A percentile compares a stretch with the other conserved stretches of the same genome.
Conservation (phyloP, 1,284 basidiomycete species). For the Ganoderma multipileum region DNA sequence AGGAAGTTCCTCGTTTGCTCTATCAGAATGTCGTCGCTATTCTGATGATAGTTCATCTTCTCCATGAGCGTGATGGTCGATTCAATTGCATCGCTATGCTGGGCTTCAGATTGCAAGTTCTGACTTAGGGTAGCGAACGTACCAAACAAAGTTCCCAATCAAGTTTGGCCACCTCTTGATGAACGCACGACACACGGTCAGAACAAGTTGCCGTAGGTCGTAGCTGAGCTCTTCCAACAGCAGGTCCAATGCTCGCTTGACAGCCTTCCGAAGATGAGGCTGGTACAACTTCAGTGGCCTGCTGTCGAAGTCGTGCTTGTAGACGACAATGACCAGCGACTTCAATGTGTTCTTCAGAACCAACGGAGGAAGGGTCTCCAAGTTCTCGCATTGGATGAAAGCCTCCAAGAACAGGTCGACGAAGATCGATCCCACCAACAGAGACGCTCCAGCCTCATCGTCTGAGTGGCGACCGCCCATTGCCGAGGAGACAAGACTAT, state of each 20-base stretch:
- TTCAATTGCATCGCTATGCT: slow-evolving; percentile 53
- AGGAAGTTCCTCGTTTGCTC: slow-evolving; percentile 62
- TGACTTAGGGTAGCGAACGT: slow-evolving; percentile 33
- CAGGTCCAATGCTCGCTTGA: slow-evolving; percentile 57
- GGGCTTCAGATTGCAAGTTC: neutral
- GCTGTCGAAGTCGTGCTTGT: slow-evolving; percentile 73
- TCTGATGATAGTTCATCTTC: slow-evolving; percentile 50
- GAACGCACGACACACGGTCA: slow-evolving; percentile 66
- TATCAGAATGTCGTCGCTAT: slow-evolving; percentile 60
- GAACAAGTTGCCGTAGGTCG: slow-evolving; percentile 67
- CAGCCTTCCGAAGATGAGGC: slow-evolving; percentile 55
- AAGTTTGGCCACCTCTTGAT: slow-evolving; percentile 63
- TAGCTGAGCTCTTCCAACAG: slow-evolving; percentile 59
- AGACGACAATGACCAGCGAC: slow-evolving; percentile 64
- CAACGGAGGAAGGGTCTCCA: slow-evolving; percentile 55
- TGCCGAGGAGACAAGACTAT: slow-evolving; percentile 55
- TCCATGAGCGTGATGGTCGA: slow-evolving; percentile 54
- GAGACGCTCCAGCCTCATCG: slow-evolving; percentile 50
- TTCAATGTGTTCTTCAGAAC: slow-evolving; percentile 67
- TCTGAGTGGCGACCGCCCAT: slow-evolving; percentile 51
- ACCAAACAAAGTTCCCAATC: slow-evolving; percentile 62
- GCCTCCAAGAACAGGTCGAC: slow-evolving; percentile 63
- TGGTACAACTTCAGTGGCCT: slow-evolving; percentile 59
- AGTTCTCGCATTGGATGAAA: slow-evolving; percentile 51
- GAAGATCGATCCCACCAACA: slow-evolving; percentile 67